Evolutionary conservation across 2,329 filamentous ascomycete species (phyloP).

Genomic region (Fusarium sp.): DNA sequence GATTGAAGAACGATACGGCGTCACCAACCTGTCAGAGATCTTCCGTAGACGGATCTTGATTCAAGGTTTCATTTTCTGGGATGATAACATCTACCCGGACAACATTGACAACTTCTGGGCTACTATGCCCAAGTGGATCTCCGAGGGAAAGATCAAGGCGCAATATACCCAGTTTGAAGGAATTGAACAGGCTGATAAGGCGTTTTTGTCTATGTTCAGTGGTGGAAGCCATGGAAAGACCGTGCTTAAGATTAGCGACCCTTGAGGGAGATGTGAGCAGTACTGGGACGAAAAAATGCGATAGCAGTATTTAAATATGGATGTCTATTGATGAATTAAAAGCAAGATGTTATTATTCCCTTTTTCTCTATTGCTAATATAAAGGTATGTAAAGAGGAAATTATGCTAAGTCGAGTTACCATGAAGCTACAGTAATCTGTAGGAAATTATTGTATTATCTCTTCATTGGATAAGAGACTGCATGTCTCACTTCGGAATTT

Average conservation of each 20-base stretch:
- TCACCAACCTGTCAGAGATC: background rate
- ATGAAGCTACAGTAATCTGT: too few species aligned
- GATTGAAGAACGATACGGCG: background rate
- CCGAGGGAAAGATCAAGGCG: background rate
- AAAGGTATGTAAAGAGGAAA: too few species aligned
- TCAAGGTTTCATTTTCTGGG: background rate
- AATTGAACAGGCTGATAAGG: background rate
- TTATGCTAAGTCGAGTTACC: too few species aligned
- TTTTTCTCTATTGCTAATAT: too few species aligned
- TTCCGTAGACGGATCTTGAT: background rate
- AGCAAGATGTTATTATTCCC: too few species aligned
- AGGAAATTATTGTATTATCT: too few species aligned
- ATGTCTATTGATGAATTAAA: too few species aligned
- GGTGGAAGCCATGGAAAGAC: background rate
- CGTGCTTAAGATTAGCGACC: background rate
- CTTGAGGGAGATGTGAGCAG: background rate
- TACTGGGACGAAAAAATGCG: fast-evolving
- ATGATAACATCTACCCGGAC: background rate
- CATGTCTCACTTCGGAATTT: too few species aligned
- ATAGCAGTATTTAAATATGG: background rate
- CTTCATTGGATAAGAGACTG: too few species aligned
- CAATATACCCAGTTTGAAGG: background rate
- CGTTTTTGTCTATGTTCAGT: background rate
- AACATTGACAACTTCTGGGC: background rate
- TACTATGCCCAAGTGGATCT: background rate